Conservation (phyloP, 225 moss, liverwort and hornwort species). For the Antitrichia curtipendula region DNA sequence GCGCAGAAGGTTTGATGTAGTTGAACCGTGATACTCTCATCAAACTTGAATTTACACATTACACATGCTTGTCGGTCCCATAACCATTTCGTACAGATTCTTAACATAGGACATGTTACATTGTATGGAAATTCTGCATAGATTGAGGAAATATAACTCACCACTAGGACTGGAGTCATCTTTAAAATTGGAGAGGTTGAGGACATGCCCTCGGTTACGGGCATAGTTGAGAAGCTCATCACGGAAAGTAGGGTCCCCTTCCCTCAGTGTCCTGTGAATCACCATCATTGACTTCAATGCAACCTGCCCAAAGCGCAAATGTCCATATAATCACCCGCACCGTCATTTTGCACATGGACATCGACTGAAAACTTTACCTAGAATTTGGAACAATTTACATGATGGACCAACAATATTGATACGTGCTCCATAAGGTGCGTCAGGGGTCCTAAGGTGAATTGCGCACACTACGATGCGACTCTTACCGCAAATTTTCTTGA, state of each 20-base stretch:
- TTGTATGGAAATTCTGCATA: not conserved
- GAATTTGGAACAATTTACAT: not conserved
- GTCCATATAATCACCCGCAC: not conserved
- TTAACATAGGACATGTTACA: not conserved
- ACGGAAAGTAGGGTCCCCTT: constrained; percentile 92
- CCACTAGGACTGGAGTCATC: constrained; percentile 97
- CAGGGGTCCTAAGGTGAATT: not conserved
- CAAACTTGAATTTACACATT: not conserved
- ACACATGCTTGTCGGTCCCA: not conserved
- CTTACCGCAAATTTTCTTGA: not conserved
- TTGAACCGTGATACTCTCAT: not conserved
- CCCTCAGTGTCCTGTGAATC: constrained; percentile 86
- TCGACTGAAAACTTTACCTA: not conserved
- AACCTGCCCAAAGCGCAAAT: constrained; percentile 40
- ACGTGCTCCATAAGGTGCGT: not conserved
- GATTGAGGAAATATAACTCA: not conserved
- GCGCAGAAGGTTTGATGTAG: not conserved
- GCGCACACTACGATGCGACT: not conserved
- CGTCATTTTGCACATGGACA: not conserved
- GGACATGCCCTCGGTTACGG: constrained; percentile 69
- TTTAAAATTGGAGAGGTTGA: constrained; percentile 90
- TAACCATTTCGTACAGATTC: not conserved
- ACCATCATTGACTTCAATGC: constrained; percentile 98
- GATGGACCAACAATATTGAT: not conserved
- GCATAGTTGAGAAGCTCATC: constrained; percentile 90